These are phyloP conservation scores for Waltergamsia citrina DNA, from an alignment of 2,329 filamentous ascomycete genomes.

Conservation along the genomic window DNA sequence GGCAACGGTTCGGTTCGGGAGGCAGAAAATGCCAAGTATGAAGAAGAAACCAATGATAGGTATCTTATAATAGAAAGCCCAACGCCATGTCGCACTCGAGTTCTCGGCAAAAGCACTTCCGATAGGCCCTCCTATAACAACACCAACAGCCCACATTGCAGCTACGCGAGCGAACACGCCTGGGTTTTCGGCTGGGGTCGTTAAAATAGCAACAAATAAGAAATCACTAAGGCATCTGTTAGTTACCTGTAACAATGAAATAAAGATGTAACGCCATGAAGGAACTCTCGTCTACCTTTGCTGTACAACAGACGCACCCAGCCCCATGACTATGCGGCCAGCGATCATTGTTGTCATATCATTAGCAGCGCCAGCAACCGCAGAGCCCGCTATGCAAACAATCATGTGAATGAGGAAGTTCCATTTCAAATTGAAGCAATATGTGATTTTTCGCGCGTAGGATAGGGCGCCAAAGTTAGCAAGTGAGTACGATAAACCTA, in stretches of 20 bases:
- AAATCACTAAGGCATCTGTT: conserved; percentile 6
- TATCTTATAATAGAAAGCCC: conserved; percentile 45
- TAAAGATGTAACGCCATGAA: too few relatives aligned
- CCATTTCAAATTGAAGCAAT: conserved; percentile 19
- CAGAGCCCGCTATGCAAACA: conserved; percentile 17
- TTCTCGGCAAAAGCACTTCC: conserved; percentile 23
- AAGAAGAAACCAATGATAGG: conserved; percentile 26
- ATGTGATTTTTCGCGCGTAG: conserved; percentile 20
- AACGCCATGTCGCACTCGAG: conserved; percentile 28
- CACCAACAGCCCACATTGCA: conserved; percentile 13
- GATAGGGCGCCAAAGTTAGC: conserved; percentile 22
- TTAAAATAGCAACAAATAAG: conserved; percentile 15
- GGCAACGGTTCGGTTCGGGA: conserved; percentile 23
- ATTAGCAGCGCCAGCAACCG: conserved; percentile 17
- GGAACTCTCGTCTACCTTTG: too few relatives aligned
- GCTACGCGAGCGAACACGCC: conserved; percentile 14
- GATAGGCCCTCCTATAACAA: conserved; percentile 11
- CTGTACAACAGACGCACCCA: conserved; percentile 18
- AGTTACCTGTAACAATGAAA: too few relatives aligned
- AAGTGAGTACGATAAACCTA: conserved; percentile 23
- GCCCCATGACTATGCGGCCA: conserved; percentile 19
- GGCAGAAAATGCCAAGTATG: conserved; percentile 31
- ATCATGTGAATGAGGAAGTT: conserved; percentile 13
- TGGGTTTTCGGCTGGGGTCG: conserved; percentile 13
- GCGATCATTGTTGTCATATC: conserved; percentile 18